Percentiles rank a stretch among this genome's conserved stretches.
Conservation (phyloP, 2,329 filamentous ascomycete genomes). For the Neofusicoccum umdonicola region DNA sequence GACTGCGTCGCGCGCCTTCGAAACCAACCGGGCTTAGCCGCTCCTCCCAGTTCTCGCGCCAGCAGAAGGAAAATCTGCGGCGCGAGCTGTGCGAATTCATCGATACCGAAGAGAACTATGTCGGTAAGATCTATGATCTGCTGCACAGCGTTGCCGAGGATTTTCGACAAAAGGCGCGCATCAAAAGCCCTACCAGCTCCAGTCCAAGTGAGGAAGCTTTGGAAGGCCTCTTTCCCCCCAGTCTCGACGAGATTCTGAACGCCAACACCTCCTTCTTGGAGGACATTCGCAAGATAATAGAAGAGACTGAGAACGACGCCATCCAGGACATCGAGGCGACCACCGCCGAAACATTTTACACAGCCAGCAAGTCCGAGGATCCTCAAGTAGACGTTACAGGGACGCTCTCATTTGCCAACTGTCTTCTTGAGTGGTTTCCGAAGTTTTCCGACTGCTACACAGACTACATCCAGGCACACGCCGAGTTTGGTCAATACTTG, state of each 20-base stretch:
- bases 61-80: conserved; percentile 79
- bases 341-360: conserved; percentile 17
- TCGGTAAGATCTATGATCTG: conserved; percentile 80
- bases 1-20: conserved; percentile 80
- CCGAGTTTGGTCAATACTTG: conserved; percentile 78
- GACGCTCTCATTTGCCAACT: conserved; percentile 71
- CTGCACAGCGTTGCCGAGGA: conserved; percentile 78
- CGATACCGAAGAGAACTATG: conserved; percentile 92
- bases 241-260: conserved; percentile 75
- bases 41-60: conserved; percentile 72
- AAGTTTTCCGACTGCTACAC: conserved; percentile 88
- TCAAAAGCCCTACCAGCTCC: conserved; percentile 57
- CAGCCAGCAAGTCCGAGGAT: conserved; percentile 21
- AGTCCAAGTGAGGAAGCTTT: conserved; percentile 72
- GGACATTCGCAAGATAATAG: conserved; percentile 71
- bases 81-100: conserved; percentile 88
- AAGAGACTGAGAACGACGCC: conserved; percentile 79
- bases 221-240: conserved; percentile 75
- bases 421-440: conserved; percentile 89
- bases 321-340: conserved; percentile 68
- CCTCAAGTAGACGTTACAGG: conserved; percentile 65
- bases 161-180: conserved; percentile 68
- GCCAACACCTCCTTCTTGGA: conserved; percentile 79
- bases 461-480: conserved; percentile 88
- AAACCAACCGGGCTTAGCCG: conserved; percentile 78